These are phyloP conservation scores for Filobasidium floriforme DNA, from an alignment of 768 basidiomycete species.

Conservation along the genomic window DNA sequence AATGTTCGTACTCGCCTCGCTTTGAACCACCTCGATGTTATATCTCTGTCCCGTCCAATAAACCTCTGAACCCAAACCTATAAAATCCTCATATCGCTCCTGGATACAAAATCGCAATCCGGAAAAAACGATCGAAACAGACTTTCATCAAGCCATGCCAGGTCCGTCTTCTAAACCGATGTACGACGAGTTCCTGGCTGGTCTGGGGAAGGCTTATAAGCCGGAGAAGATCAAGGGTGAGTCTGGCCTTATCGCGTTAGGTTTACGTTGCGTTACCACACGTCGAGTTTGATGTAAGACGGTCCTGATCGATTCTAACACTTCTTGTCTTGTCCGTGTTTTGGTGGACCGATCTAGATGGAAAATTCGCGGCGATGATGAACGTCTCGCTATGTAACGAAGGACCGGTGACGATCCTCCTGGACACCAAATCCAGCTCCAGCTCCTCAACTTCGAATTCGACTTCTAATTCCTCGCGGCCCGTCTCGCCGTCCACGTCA, in stretches of 20 bases:
- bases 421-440: constrained; percentile 20
- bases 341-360: constrained; percentile 57
- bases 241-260: constrained; percentile 18
- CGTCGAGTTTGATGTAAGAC: not conserved
- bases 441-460: not conserved
- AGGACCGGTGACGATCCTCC: constrained; percentile 41
- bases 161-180: constrained; percentile 44
- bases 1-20: not conserved
- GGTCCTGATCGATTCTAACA: not conserved
- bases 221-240: constrained; percentile 72
- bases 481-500: not conserved
- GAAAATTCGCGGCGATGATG: constrained; percentile 97
- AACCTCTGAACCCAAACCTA: too few species aligned
- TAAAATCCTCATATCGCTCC: too few species aligned
- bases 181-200: constrained; percentile 65
- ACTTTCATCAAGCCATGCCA: constrained; percentile 92
- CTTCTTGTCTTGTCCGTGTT: not conserved
- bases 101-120: too few species aligned
- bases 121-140: constrained; percentile 57
- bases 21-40: too few species aligned
- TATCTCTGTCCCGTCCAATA: too few species aligned
- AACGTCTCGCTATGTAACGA: constrained; percentile 78
- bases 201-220: constrained; percentile 60
- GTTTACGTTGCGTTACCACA: too few species aligned
- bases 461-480: not conserved